Evolutionary conservation across 2,329 filamentous ascomycete genomes (phyloP).

Genomic region (Scytalidium sp.): DNA sequence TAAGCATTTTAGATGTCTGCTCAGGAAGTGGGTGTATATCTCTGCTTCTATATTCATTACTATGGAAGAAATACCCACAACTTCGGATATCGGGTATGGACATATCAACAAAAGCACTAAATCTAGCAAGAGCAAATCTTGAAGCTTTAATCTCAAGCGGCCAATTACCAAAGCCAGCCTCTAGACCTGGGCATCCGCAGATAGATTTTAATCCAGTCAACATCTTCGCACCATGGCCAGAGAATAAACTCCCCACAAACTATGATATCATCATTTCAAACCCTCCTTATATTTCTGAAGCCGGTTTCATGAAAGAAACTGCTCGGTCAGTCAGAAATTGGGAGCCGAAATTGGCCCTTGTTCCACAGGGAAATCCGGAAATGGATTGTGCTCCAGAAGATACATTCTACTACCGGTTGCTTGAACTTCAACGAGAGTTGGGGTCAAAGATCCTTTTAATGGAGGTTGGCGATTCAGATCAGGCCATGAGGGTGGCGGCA

Average conservation of each 20-base stretch:
- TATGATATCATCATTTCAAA: constrained; percentile 71
- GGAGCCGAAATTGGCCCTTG: constrained; percentile 78
- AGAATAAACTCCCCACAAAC: not conserved
- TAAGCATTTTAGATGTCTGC: constrained; percentile 80
- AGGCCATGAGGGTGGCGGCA: constrained; percentile 61
- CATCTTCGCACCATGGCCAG: constrained; percentile 17
- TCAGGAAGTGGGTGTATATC: constrained; percentile 90
- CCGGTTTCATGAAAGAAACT: constrained; percentile 60
- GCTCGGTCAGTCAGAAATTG: constrained; percentile 73
- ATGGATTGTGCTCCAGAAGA: constrained; percentile 34
- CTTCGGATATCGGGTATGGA: constrained; percentile 72
- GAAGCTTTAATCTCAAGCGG: not conserved
- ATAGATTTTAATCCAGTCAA: constrained; percentile 31
- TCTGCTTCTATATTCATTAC: constrained; percentile 66
- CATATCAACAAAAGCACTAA: constrained; percentile 62
- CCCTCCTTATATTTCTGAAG: constrained; percentile 79
- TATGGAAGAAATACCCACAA: constrained; percentile 36
- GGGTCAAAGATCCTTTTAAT: constrained; percentile 57
- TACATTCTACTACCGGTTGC: constrained; percentile 65
- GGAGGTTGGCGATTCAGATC: constrained; percentile 68
- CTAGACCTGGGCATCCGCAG: not conserved
- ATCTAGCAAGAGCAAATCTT: constrained; percentile 64
- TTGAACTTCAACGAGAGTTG: constrained; percentile 45
- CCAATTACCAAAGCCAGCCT: constrained; percentile 26
- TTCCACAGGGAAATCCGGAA: constrained; percentile 44